Conservation (phyloP, 2,329 filamentous ascomycete species). For the Aspergillus vadensis region DNA sequence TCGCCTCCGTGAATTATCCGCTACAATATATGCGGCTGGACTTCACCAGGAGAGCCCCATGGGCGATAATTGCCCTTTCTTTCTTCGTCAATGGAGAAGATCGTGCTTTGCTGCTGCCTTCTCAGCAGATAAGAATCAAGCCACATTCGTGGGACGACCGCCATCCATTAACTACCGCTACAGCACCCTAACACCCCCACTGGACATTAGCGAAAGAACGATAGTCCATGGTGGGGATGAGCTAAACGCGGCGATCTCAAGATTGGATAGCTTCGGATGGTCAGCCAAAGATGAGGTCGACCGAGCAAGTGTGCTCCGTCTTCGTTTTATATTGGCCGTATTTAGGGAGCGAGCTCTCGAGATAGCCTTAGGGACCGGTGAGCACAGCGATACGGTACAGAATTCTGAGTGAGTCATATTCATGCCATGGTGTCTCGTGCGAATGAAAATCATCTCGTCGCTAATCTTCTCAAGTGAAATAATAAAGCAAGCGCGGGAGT, state of each 20-base stretch:
- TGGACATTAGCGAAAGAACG: conserved; percentile 35
- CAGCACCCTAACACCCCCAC: conserved; percentile 42
- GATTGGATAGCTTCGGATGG: conserved; percentile 34
- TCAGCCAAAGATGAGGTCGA: conserved; percentile 20
- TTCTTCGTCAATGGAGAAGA: conserved; percentile 46
- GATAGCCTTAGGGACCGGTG: conserved; percentile 31
- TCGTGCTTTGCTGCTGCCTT: conserved; percentile 48
- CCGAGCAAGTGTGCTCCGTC: conserved; percentile 25
- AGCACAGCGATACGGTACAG: conserved; percentile 26
- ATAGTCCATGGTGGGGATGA: conserved; percentile 30
- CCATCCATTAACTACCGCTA: conserved; percentile 49
- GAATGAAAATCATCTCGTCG: background rate
- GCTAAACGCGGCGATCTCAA: conserved; percentile 27
- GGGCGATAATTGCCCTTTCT: conserved; percentile 35
- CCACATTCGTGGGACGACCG: conserved; percentile 55
- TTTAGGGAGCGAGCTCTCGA: conserved; percentile 36
- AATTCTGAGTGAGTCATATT: conserved; percentile 28
- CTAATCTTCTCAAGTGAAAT: conserved; percentile 25
- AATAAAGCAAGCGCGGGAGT: conserved; percentile 26
- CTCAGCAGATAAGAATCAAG: conserved; percentile 51
- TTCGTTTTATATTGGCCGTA: conserved; percentile 32
- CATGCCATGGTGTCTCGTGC: too few species aligned
- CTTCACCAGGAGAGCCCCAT: conserved; percentile 47
- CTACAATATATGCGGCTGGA: conserved; percentile 52
- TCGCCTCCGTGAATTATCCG: conserved; percentile 49